These are phyloP conservation scores for Carnegiea gigantea DNA, from an alignment of 179 eudicot species.

Conservation along the genomic window DNA sequence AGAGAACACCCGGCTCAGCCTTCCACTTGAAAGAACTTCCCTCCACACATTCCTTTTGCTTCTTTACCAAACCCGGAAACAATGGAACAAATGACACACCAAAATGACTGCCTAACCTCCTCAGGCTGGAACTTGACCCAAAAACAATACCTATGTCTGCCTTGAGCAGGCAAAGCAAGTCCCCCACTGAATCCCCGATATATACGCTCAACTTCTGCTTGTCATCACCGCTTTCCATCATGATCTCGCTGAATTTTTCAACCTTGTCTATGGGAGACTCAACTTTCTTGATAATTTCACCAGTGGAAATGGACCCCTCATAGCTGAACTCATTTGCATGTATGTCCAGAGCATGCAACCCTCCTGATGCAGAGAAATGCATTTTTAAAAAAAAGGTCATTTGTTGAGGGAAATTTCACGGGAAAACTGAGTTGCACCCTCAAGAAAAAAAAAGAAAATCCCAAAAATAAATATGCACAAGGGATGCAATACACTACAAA, in stretches of 20 bases:
- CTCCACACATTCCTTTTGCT: slow-evolving; percentile 54
- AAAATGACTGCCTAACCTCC: slow-evolving; percentile 71
- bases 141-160: slow-evolving; percentile 86
- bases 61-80: slow-evolving; percentile 57
- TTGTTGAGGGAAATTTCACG: not conserved
- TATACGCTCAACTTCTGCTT: slow-evolving; percentile 59
- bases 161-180: slow-evolving; percentile 82
- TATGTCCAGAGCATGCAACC: slow-evolving; percentile 48
- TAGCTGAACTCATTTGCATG: slow-evolving; percentile 84
- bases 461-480: too few species aligned
- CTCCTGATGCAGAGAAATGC: slow-evolving; percentile 46
- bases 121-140: slow-evolving; percentile 74
- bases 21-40: slow-evolving; percentile 54
- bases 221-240: slow-evolving; percentile 29
- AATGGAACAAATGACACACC: slow-evolving; percentile 75
- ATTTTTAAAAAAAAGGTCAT: not conserved
- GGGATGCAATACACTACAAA: too few species aligned
- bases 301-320: slow-evolving; percentile 65
- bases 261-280: slow-evolving; percentile 87
- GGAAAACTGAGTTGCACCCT: not conserved
- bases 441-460: not conserved
- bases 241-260: slow-evolving; percentile 53
- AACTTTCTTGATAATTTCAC: slow-evolving; percentile 64
- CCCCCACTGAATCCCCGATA: slow-evolving; percentile 95
- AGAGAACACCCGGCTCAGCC: slow-evolving; percentile 60